Evolutionary conservation across 257 asterid genomes (phyloP).

Genomic region (Anisodus acutangulus): DNA sequence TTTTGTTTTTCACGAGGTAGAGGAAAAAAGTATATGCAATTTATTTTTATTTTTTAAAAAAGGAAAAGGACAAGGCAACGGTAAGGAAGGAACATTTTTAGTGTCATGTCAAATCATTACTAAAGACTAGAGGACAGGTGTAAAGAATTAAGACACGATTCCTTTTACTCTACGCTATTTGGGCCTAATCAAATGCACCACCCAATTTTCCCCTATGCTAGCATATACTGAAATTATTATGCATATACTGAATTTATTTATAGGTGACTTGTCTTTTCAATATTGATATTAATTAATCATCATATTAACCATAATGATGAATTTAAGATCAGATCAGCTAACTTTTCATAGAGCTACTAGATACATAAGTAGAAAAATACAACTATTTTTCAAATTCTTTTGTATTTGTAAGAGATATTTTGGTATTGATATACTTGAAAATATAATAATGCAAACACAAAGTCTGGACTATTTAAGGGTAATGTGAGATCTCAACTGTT

Average conservation of each 20-base stretch:
- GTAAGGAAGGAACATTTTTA: slow-evolving; percentile 24
- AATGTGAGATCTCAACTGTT: not conserved
- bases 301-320: not conserved
- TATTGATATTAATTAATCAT: not conserved
- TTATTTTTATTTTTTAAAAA: too few relatives aligned
- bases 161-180: slow-evolving; percentile 53
- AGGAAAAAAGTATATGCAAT: not conserved
- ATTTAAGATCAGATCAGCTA: not conserved
- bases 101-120: not conserved
- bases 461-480: not conserved
- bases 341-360: not conserved
- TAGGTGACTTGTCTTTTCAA: slow-evolving; percentile 14
- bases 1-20: too few relatives aligned
- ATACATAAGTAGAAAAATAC: not conserved
- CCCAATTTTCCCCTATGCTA: not conserved
- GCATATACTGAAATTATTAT: not conserved
- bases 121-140: not conserved
- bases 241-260: not conserved
- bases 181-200: slow-evolving; percentile 3
- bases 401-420: too few relatives aligned
- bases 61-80: slow-evolving; percentile 34
- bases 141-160: not conserved
- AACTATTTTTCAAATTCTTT: not conserved
- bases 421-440: too few relatives aligned
- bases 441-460: not conserved